Evolutionary conservation across 2,329 filamentous ascomycete species (phyloP).

Genomic region (Clonostachys rhizophaga): DNA sequence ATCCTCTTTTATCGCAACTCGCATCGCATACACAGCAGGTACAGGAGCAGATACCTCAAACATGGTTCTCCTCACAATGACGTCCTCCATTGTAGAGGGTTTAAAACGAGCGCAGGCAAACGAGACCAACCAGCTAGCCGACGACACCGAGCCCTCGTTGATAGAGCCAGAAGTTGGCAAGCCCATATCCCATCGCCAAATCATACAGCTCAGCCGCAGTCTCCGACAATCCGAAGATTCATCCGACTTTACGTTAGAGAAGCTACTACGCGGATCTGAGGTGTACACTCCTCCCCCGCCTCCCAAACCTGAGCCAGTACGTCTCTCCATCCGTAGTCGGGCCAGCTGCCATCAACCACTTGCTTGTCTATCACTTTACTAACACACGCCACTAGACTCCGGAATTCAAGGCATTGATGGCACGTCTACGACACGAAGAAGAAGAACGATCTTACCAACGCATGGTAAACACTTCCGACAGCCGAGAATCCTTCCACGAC

Average conservation of each 20-base stretch:
- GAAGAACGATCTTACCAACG: conserved; percentile 78
- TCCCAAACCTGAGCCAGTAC: conserved; percentile 71
- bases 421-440: conserved; percentile 74
- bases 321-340: conserved; percentile 14
- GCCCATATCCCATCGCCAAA: conserved; percentile 67
- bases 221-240: conserved; percentile 30
- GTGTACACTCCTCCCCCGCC: conserved; percentile 78
- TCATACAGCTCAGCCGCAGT: conserved; percentile 56
- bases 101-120: conserved; percentile 29
- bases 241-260: conserved; percentile 52
- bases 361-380: conserved; percentile 1
- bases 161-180: conserved; percentile 49
- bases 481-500: conserved; percentile 53
- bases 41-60: not conserved
- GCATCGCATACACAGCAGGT: too few relatives aligned
- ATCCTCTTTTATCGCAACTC: too few relatives aligned
- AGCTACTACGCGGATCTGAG: conserved; percentile 64
- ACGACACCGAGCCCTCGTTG: conserved; percentile 40
- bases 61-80: conserved; percentile 81
- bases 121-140: conserved; percentile 7
- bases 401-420: conserved; percentile 87
- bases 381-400: conserved; percentile 46
- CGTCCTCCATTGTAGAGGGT: conserved; percentile 60
- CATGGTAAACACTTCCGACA: conserved; percentile 61
- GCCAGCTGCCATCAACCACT: conserved; percentile 2